phyloP scores from a whole-genome alignment of 2,329 filamentous ascomycete genomes.

The Phyllachora maydis region DNA sequence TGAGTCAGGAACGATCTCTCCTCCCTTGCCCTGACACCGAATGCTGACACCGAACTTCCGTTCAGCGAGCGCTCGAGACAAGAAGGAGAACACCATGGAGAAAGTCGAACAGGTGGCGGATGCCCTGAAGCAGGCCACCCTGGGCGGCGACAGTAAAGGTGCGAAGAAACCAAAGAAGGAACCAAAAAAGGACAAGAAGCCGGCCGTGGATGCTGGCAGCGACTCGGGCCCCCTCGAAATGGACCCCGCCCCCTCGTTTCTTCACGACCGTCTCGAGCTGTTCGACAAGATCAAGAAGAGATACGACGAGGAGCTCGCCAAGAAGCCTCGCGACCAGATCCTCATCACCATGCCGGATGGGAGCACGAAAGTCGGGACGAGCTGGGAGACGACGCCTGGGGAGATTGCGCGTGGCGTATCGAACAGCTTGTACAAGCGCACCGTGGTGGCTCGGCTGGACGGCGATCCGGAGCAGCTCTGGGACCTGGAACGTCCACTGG shows the following conservation, averaged over 20 bases:
- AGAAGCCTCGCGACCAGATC: slow-evolving; percentile 54
- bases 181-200: too few species aligned
- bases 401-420: slow-evolving; percentile 60
- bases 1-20: too few species aligned
- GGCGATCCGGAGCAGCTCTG: slow-evolving; percentile 75
- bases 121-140: too few species aligned
- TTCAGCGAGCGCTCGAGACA: too few species aligned
- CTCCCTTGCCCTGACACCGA: too few species aligned
- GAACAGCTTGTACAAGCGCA: slow-evolving; percentile 71
- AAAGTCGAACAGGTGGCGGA: too few species aligned
- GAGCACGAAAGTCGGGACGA: slow-evolving; percentile 49
- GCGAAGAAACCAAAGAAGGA: too few species aligned
- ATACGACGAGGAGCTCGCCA: slow-evolving; percentile 55
- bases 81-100: too few species aligned
- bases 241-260: slow-evolving; percentile 46
- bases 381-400: slow-evolving; percentile 81
- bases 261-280: slow-evolving; percentile 64
- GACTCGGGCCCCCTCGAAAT: slow-evolving; percentile 20
- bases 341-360: slow-evolving; percentile 55
- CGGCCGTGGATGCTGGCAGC: too few species aligned
- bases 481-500: slow-evolving; percentile 81
- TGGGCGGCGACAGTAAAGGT: too few species aligned
- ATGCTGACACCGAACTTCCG: too few species aligned
- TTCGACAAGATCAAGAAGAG: slow-evolving; percentile 80
- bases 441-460: slow-evolving; percentile 70